phyloP scores from a whole-genome alignment of 2,329 filamentous ascomycete genomes.

The Beauveria varroae region DNA sequence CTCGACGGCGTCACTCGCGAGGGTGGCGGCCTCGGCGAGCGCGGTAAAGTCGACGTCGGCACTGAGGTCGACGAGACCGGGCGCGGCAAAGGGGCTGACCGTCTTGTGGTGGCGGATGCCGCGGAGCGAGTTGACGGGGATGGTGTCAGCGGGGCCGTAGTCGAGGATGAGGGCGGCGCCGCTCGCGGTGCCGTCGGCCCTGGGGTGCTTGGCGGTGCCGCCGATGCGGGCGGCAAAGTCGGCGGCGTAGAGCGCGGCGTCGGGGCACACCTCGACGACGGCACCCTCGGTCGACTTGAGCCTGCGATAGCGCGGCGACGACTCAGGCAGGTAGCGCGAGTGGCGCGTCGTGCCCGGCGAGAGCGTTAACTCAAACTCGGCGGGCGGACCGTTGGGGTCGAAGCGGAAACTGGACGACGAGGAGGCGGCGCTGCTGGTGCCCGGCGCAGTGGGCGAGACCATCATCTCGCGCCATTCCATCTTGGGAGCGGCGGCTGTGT shows the following conservation, averaged over 20 bases:
- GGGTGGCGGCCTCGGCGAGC: slow-evolving; percentile 72
- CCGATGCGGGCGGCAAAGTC: slow-evolving; percentile 84
- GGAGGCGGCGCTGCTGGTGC: slow-evolving; percentile 45
- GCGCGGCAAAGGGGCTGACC: slow-evolving; percentile 71
- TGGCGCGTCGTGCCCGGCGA: slow-evolving; percentile 71
- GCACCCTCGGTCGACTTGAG: slow-evolving; percentile 62
- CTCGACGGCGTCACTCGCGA: slow-evolving; percentile 72
- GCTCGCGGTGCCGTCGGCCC: slow-evolving; percentile 46
- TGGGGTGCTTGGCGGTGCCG: slow-evolving; percentile 48
- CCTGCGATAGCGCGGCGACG: slow-evolving; percentile 68
- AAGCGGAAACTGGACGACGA: slow-evolving; percentile 39
- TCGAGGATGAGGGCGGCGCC: slow-evolving; percentile 94
- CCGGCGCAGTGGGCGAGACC: slow-evolving; percentile 58
- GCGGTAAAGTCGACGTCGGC: slow-evolving; percentile 91
- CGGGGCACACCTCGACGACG: slow-evolving; percentile 83
- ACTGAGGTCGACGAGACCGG: slow-evolving; percentile 80
- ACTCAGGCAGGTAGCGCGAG: slow-evolving; percentile 75
- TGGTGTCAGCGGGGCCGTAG: slow-evolving; percentile 71
- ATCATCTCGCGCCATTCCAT: slow-evolving; percentile 77
- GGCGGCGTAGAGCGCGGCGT: slow-evolving; percentile 69
- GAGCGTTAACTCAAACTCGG: slow-evolving; percentile 83
- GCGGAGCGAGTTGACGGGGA: slow-evolving; percentile 83
- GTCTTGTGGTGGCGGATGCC: slow-evolving; percentile 73
- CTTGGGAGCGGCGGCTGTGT: slow-evolving; percentile 22
- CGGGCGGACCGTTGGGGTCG: slow-evolving; percentile 44